phyloP scores from a whole-genome alignment of 176 grass and related monocot genomes.

The Rhynchospora breviuscula region DNA sequence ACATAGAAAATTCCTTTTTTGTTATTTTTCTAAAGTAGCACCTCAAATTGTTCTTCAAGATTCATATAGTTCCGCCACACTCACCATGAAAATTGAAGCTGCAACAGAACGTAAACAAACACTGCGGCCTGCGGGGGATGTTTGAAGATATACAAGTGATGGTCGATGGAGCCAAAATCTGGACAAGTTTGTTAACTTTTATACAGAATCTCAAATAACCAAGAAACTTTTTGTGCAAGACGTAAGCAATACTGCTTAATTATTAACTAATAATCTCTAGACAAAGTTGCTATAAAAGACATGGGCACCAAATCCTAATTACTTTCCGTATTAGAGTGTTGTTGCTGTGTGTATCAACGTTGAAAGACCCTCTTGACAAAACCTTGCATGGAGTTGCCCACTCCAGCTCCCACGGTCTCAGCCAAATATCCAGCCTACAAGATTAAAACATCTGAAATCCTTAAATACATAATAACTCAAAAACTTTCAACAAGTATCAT shows the following conservation, averaged over 20 bases:
- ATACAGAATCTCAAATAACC: neutral
- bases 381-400: conserved; percentile 65
- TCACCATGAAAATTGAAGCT: neutral
- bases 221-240: neutral
- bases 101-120: neutral
- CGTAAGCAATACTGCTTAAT: neutral
- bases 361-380: conserved; percentile 58
- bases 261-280: neutral
- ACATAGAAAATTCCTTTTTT: too few relatives aligned
- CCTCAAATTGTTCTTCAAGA: too few relatives aligned
- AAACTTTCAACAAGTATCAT: neutral
- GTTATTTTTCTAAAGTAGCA: too few relatives aligned
- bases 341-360: conserved; percentile 26
- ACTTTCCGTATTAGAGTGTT: neutral
- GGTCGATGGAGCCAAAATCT: neutral
- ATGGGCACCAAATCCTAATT: neutral
- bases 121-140: neutral
- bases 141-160: neutral
- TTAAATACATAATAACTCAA: neutral
- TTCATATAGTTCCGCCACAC: neutral
- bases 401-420: conserved; percentile 65
- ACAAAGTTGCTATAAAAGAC: neutral
- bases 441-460: neutral
- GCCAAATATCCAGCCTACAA: conserved; percentile 63
- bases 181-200: conserved; percentile 37